Percentiles rank a stretch among this genome's conserved stretches.
Evolutionary conservation across 345 rosid species (phyloP).

Genomic region (Syzygium aromaticum): DNA sequence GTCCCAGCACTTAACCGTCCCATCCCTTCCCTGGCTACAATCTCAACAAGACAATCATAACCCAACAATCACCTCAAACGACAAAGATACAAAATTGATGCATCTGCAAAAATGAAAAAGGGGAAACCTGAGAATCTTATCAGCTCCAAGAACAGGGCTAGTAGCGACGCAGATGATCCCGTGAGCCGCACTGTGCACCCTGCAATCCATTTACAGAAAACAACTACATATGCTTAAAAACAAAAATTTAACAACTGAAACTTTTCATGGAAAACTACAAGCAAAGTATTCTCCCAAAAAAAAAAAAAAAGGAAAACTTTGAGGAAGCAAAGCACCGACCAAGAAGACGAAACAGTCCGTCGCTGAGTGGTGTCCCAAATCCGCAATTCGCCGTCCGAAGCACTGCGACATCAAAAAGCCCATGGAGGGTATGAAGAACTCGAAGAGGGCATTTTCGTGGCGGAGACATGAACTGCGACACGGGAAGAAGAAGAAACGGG

Average conservation of each 20-base stretch:
- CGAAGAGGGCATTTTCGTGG: too few species aligned
- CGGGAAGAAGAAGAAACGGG: neutral
- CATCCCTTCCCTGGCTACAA: conserved; percentile 93
- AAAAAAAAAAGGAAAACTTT: neutral
- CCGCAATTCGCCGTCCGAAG: conserved; percentile 84
- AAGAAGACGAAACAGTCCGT: conserved; percentile 62
- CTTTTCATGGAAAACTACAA: neutral
- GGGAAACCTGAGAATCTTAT: conserved; percentile 70
- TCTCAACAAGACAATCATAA: neutral
- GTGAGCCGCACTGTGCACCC: conserved; percentile 84
- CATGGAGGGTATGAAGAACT: neutral
- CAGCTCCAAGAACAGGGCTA: conserved; percentile 47
- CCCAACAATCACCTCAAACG: neutral
- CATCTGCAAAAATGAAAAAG: neutral
- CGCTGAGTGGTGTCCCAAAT: conserved; percentile 76
- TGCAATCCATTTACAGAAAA: conserved; percentile 10
- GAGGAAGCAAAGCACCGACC: conserved; percentile 21
- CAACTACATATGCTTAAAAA: neutral
- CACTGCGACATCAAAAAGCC: conserved; percentile 22
- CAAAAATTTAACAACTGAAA: neutral
- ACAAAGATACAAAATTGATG: neutral
- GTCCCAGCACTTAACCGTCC: conserved; percentile 91
- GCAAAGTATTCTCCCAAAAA: neutral
- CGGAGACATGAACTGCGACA: neutral
- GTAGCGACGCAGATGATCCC: conserved; percentile 67